These are phyloP conservation scores for Dictyostelium capitatum DNA, from an alignment of 78 protist species.

Conservation along the genomic window DNA sequence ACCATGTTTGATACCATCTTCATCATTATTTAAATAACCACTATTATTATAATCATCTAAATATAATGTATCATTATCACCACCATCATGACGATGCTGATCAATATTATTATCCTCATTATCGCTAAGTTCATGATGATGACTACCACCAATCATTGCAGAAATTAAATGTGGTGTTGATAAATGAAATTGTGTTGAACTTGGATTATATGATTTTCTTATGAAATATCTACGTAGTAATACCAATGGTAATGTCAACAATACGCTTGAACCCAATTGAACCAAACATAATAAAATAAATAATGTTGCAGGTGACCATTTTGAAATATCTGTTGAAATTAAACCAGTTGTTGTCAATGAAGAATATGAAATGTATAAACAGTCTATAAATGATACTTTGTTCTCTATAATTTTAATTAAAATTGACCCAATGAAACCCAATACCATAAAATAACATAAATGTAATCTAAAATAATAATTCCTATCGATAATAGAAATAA, in stretches of 20 bases:
- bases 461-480: conserved; percentile 54
- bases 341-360: conserved; percentile 48
- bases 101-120: neutral
- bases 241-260: conserved; percentile 44
- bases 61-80: neutral
- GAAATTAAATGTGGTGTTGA: conserved; percentile 18
- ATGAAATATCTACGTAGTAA: conserved; percentile 38
- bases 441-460: conserved; percentile 33
- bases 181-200: neutral
- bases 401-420: neutral
- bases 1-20: neutral
- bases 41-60: neutral
- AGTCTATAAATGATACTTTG: conserved; percentile 14
- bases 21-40: neutral
- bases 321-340: conserved; percentile 16
- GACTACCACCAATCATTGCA: neutral
- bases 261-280: conserved; percentile 31
- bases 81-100: neutral
- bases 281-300: neutral
- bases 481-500: neutral
- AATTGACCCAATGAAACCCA: conserved; percentile 24
- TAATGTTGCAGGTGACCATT: neutral
- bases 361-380: conserved; percentile 7
- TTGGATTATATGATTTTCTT: neutral
- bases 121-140: neutral